Evolutionary conservation across 2,329 filamentous ascomycete genomes (phyloP).

Genomic region (Nemania abortiva): DNA sequence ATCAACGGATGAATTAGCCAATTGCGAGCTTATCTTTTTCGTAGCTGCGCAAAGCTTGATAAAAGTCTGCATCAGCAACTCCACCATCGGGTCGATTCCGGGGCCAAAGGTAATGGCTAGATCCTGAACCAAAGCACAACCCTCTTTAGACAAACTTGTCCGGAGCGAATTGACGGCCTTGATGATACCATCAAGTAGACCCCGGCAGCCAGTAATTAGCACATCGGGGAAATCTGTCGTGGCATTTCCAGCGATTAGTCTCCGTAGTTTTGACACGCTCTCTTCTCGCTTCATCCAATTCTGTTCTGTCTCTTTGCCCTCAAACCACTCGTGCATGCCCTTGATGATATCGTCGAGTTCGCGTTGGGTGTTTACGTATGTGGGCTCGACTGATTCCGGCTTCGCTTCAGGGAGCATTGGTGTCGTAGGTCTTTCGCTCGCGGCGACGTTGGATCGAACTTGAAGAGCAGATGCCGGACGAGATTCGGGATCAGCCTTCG

Average conservation of each 20-base stretch:
- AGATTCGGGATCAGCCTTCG: constrained; percentile 54
- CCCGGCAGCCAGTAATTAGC: constrained; percentile 78
- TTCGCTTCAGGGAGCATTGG: constrained; percentile 75
- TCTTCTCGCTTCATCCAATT: constrained; percentile 93
- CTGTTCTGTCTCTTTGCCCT: constrained; percentile 88
- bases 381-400: constrained; percentile 78
- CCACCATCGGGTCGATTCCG: constrained; percentile 87
- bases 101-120: constrained; percentile 81
- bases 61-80: constrained; percentile 88
- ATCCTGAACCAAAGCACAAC: constrained; percentile 86
- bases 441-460: constrained; percentile 56
- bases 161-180: constrained; percentile 86
- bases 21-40: constrained; percentile 91
- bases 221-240: constrained; percentile 78
- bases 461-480: constrained; percentile 58
- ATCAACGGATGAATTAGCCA: constrained; percentile 84
- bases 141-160: constrained; percentile 90
- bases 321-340: constrained; percentile 84
- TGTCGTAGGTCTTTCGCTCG: constrained; percentile 67
- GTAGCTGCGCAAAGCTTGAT: constrained; percentile 90
- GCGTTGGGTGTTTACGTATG: constrained; percentile 84
- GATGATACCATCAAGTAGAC: constrained; percentile 85
- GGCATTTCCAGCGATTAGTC: constrained; percentile 85
- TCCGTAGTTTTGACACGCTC: constrained; percentile 79
- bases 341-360: constrained; percentile 90